Conservation (phyloP, 768 basidiomycete genomes). For the Tylopilus rubrobrunneus region DNA sequence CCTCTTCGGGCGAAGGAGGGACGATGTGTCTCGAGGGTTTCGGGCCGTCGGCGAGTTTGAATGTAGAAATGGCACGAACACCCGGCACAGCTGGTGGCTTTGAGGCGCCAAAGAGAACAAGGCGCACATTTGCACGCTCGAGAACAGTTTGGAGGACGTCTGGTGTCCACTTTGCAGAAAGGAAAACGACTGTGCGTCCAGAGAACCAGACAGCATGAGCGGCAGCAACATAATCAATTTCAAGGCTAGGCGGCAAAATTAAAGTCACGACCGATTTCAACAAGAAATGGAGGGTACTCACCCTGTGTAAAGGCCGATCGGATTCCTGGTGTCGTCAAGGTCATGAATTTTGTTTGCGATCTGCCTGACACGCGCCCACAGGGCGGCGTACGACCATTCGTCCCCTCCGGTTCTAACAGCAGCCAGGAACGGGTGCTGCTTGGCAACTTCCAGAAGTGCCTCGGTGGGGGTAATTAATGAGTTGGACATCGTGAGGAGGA, state of each 20-base stretch:
- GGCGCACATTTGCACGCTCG: conserved; percentile 18
- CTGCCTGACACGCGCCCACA: conserved; percentile 27
- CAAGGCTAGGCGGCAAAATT: conserved; percentile 15
- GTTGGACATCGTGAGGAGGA: conserved; percentile 4
- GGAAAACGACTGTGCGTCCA: conserved; percentile 26
- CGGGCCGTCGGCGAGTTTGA: conserved; percentile 9
- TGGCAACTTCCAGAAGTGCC: conserved; percentile 30
- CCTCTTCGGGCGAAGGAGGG: conserved; percentile 14
- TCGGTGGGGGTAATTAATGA: conserved; percentile 26
- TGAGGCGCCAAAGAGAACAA: conserved; percentile 20
- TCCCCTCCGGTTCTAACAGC: conserved; percentile 11
- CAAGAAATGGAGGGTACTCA: conserved; percentile 1
- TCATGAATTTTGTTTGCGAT: conserved; percentile 22
- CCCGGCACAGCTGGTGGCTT: conserved; percentile 9
- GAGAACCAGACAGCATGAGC: conserved; percentile 30
- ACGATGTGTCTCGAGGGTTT: conserved; percentile 8
- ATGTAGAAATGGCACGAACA: conserved; percentile 19
- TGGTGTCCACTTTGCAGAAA: conserved; percentile 24
- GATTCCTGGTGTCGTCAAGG: conserved; percentile 21
- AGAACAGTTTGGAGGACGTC: conserved; percentile 22
- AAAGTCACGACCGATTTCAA: not conserved
- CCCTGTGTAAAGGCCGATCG: conserved; percentile 27
- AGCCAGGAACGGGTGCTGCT: conserved; percentile 23
- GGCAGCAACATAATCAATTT: conserved; percentile 27
- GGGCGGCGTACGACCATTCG: conserved; percentile 28